Evolutionary conservation across 176 grass and related monocot species (phyloP).

Genomic region (Panicum miliaceum): DNA sequence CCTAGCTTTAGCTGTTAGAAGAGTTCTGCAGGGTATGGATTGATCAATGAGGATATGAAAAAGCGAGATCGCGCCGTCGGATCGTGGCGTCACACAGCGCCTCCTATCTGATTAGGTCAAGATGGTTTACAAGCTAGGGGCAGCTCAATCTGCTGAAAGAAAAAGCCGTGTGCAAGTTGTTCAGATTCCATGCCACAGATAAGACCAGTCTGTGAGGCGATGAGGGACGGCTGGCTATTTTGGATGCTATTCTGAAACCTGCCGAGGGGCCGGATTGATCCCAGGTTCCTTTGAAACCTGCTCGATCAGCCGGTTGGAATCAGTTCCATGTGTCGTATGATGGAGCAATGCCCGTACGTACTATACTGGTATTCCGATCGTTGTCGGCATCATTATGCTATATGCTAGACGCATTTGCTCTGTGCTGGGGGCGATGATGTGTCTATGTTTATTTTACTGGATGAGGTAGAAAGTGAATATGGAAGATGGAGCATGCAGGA

Average conservation of each 20-base stretch:
- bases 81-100: conserved; percentile 25
- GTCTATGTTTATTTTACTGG: background rate
- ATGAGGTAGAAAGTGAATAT: background rate
- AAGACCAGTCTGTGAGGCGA: conserved; percentile 35
- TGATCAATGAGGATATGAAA: conserved; percentile 22
- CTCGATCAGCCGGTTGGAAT: conserved; percentile 9
- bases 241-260: conserved; percentile 53
- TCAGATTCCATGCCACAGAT: conserved; percentile 50
- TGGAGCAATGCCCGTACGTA: conserved; percentile 25
- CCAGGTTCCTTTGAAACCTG: conserved; percentile 21
- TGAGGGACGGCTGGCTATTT: conserved; percentile 16
- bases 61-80: conserved; percentile 39
- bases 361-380: background rate
- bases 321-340: conserved; percentile 37
- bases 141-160: conserved; percentile 43
- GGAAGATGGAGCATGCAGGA: background rate
- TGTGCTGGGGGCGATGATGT: too few relatives aligned
- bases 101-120: conserved; percentile 50
- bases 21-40: conserved; percentile 14
- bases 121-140: conserved; percentile 7
- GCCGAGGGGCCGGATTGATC: conserved; percentile 34
- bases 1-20: conserved; percentile 1
- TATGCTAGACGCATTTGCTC: background rate
- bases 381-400: background rate
- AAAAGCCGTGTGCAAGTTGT: conserved; percentile 46